Base-by-base conservation (phyloP, 2,329 filamentous ascomycete species). In the Cladosporium sp. region DNA sequence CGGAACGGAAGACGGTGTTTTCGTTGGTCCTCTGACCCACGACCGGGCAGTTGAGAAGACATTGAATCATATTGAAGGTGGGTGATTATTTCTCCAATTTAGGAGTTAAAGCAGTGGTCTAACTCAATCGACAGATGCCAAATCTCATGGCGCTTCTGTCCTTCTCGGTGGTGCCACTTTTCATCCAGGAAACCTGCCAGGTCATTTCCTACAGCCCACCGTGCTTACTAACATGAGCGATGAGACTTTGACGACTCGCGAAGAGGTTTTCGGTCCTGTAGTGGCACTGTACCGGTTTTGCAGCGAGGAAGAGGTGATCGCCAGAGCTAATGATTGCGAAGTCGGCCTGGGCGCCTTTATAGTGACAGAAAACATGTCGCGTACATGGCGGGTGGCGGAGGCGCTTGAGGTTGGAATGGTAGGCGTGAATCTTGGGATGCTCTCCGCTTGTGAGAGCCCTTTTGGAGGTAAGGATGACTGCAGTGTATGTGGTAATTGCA, bases 361-460 rank as follows among this genome's bases (percentile, higher is more conserved):
- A n/a, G n/a, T 63, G 38, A 67, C 64, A 5, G 67, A 67, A 46
- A 50, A 61, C 60, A 30, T 68, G 7, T 19, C 63, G 3, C 50
- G 63, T 8, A 62, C 63, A 8, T 42, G 68, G 43, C 57, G 67
- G 4, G 64, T 70, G 7, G 67, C 65, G 2, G 66, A 66, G 43
- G 62, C 57, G 0, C 57, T 71, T 33, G 86, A 94, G 65, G 86
- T 92, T 1, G 89, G 88, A 47, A 94, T 94, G 89, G 81, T 94
- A 1, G 50, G 50, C 8, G 38, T 49, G n/a, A 52, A 52, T 12
- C 9, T 38, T 9, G 50, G 50, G 3, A n/a, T 27, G 16, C 7
- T 58, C 3, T 53, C 43, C 43, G 56, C 56, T 3, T 53, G 48
- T 22, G 57, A 58, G 25, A 49, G 22, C 42, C 55, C 55, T 1